Conservation (phyloP, 345 rosid genomes). For the Eucalyptus cloeziana region DNA sequence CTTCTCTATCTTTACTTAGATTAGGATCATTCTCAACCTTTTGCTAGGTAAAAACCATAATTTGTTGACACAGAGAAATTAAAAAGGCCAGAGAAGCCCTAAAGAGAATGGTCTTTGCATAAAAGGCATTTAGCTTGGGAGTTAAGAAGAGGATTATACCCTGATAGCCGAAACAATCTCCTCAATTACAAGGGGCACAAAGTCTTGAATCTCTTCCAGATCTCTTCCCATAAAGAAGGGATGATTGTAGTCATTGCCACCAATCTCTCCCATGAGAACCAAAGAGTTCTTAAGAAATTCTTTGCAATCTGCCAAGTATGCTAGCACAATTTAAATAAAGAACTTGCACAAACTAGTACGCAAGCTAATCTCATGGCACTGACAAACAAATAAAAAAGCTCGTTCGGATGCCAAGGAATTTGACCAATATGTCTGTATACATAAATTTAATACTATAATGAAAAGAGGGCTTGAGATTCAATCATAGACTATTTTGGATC, state of each 20-base stretch:
- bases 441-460: neutral
- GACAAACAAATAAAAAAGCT: neutral
- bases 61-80: neutral
- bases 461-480: neutral
- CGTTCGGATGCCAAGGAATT: accelerated
- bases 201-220: neutral
- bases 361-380: neutral
- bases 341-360: neutral
- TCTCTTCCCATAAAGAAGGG: slow-evolving; percentile 6
- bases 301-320: slow-evolving; percentile 13
- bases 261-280: slow-evolving; percentile 45
- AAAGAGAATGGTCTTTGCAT: neutral
- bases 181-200: slow-evolving; percentile 20
- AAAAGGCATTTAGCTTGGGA: neutral
- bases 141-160: neutral
- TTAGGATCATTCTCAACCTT: neutral
- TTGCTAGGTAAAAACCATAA: neutral
- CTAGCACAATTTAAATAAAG: neutral
- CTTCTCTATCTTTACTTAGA: neutral
- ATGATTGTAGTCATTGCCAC: slow-evolving; percentile 37
- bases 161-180: slow-evolving; percentile 18
- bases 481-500: neutral
- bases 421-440: neutral
- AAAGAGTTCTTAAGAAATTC: slow-evolving; percentile 13
- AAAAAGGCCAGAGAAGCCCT: neutral